Base-by-base conservation (phyloP, 495 filamentous ascomycete species). In the Aspergillus steynii region DNA sequence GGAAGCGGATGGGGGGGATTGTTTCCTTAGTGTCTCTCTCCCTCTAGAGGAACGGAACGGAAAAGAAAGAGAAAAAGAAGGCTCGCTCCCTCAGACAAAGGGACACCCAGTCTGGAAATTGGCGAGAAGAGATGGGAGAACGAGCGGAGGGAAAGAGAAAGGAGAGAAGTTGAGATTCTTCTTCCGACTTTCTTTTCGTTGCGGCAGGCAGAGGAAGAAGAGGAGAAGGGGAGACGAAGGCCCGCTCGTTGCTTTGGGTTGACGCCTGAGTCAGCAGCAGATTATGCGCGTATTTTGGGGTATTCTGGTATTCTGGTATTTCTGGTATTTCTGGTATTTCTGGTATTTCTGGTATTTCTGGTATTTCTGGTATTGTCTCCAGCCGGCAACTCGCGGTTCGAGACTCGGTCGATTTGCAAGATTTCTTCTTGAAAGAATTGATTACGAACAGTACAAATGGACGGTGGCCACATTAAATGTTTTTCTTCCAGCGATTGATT, bases 91-190 rank as follows among this genome's bases (percentile, higher is more conserved):
- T 42, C 37, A 63, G 59, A 62, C 59, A 59, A 53, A 61, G 52
- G 48, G 55, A 57, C 47, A 54, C 54, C 15, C 27, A 57, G 55
- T 31, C 42, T 51, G 29, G 49, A 56, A 31, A 47, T 53, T 51
- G 59, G 54, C 42, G 52, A 29, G 28, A 50, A 9, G 26, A 29
- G 49, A 42, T 15, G 29, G 47, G 46, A 20, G 20, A 59, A 52
- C 31, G 56, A 59, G 29, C 20, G 56, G 32, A 32, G 55, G 28
- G 29, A 50, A 57, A 42, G 42, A 58, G 50, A 54, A 42, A 57
- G 52, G 59, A 60, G 58, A 61, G 59, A 59, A 49, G 50, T 55
- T 28, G 27, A 32, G 31, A 45, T 29, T 46, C 54, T 57, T 31
- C 48, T 46, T 37, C 50, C 42, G 29, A 29, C 29, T 37, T 31